Evolutionary conservation across 2,329 filamentous ascomycete species (phyloP).

Genomic region (Exophiala calicioides): DNA sequence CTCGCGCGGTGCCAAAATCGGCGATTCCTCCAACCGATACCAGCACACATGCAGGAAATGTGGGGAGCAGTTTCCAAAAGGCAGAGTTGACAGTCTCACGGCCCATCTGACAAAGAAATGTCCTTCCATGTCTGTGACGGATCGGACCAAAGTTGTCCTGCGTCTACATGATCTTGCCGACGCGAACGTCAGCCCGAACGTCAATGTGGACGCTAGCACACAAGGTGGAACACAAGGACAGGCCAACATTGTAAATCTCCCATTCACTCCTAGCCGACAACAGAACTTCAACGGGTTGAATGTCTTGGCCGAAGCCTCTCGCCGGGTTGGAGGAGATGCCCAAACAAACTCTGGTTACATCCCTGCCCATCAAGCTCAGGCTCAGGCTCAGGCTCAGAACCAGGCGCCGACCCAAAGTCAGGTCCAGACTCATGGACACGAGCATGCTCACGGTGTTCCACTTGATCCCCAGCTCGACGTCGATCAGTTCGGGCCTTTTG

Average conservation of each 20-base stretch:
- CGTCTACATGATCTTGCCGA: constrained; percentile 70
- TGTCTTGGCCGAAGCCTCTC: constrained; percentile 83
- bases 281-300: constrained; percentile 78
- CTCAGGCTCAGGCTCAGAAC: too few relatives aligned
- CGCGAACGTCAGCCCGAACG: constrained; percentile 26
- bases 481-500: constrained; percentile 15
- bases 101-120: constrained; percentile 85
- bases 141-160: constrained; percentile 73
- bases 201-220: constrained; percentile 38
- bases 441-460: not conserved
- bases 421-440: not conserved
- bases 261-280: constrained; percentile 44
- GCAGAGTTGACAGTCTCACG: constrained; percentile 78
- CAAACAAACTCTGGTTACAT: constrained; percentile 3
- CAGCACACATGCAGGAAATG: constrained; percentile 87
- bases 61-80: constrained; percentile 86
- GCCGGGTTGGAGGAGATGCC: constrained; percentile 61
- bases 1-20: constrained; percentile 79
- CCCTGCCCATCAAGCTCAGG: constrained; percentile 7
- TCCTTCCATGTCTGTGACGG: constrained; percentile 71
- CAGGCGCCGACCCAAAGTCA: too few relatives aligned
- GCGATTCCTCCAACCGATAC: constrained; percentile 88
- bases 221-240: constrained; percentile 19
- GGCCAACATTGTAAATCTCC: constrained; percentile 40
- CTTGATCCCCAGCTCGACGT: constrained; percentile 19